Conservation (phyloP, 1,139 yeast genomes). For the Zhuliangozyma blackwelliae region DNA sequence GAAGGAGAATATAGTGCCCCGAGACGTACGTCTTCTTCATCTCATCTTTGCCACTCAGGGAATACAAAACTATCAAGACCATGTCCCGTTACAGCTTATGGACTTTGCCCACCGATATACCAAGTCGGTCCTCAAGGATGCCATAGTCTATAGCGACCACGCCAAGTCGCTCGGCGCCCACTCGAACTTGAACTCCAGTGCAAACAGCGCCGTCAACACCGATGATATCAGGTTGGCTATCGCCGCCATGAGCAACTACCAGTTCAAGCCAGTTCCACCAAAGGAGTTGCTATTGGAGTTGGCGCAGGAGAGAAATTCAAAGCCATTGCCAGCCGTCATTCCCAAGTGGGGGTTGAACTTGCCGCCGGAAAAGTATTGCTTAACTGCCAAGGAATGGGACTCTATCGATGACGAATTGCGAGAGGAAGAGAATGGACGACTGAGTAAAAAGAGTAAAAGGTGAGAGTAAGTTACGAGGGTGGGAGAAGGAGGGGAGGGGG, state of each 20-base stretch:
- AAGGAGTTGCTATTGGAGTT: constrained; percentile 85
- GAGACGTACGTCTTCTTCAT: constrained; percentile 89
- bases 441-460: neutral
- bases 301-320: constrained; percentile 87
- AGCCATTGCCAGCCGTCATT: constrained; percentile 86
- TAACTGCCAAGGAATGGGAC: constrained; percentile 79
- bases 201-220: constrained; percentile 58
- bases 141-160: constrained; percentile 83
- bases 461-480: no score
- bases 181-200: constrained; percentile 29
- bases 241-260: constrained; percentile 89
- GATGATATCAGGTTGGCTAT: constrained; percentile 92
- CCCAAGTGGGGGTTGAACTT: constrained; percentile 90
- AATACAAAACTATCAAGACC: constrained; percentile 87
- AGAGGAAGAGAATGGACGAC: constrained; percentile 14
- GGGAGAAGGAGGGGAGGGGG: neutral
- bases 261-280: constrained; percentile 93
- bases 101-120: constrained; percentile 94
- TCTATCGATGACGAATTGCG: constrained; percentile 32
- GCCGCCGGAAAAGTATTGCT: constrained; percentile 96
- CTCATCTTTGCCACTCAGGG: constrained; percentile 92
- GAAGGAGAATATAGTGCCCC: constrained; percentile 47
- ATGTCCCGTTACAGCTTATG: constrained; percentile 91
- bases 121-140: constrained; percentile 80
- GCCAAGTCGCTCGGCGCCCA: constrained; percentile 42